These are phyloP conservation scores for Ilex aquifolium DNA, from an alignment of 257 asterid genomes.

Conservation along the genomic window DNA sequence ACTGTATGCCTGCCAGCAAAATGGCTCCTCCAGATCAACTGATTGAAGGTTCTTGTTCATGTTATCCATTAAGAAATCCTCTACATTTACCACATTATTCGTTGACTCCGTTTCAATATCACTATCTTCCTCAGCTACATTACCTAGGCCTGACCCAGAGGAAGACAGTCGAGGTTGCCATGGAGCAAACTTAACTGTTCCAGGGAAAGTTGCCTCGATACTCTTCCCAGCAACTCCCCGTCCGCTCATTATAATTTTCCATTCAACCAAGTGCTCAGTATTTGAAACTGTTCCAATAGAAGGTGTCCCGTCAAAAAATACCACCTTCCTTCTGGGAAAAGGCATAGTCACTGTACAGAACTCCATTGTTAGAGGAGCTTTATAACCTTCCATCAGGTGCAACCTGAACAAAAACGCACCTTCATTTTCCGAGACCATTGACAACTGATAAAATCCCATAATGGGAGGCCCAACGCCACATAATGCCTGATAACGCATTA, in stretches of 20 bases:
- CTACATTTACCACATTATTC: conserved; percentile 61
- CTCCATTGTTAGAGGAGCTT: conserved; percentile 68
- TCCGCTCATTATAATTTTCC: conserved; percentile 67
- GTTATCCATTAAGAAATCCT: conserved; percentile 76
- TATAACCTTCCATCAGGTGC: conserved; percentile 89
- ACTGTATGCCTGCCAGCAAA: conserved; percentile 91
- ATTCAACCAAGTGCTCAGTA: conserved; percentile 75
- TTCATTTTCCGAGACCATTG: conserved; percentile 97
- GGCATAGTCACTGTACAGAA: conserved; percentile 89
- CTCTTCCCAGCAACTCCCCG: conserved; percentile 83
- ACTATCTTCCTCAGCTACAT: conserved; percentile 67
- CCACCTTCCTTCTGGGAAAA: conserved; percentile 80
- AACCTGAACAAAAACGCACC: conserved; percentile 92
- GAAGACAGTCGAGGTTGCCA: conserved; percentile 57
- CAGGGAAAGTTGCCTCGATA: conserved; percentile 88
- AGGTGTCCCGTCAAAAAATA: conserved; percentile 89
- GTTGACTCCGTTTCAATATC: conserved; percentile 68
- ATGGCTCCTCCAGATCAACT: conserved; percentile 91
- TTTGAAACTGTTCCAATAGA: conserved; percentile 76
- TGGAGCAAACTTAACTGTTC: conserved; percentile 89
- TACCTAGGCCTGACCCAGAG: conserved; percentile 28
- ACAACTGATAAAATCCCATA: conserved; percentile 95
- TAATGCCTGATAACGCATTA: conserved; percentile 77
- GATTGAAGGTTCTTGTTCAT: conserved; percentile 86
- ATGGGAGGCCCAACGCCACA: conserved; percentile 79